Conservation (phyloP, 2,329 filamentous ascomycete species). For the Capronia epimyces region DNA sequence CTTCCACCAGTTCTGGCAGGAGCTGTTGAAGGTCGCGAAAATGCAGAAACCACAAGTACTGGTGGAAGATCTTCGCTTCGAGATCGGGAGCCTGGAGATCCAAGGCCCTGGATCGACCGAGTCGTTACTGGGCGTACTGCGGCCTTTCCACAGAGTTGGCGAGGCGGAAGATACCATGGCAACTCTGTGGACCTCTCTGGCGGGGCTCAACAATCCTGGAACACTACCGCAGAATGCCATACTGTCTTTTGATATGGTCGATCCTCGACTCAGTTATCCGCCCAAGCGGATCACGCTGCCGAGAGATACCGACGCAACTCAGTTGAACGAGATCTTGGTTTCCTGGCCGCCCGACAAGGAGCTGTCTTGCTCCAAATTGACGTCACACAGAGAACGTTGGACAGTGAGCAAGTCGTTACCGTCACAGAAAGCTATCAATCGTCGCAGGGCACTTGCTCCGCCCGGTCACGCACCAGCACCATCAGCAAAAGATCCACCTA, state of each 20-base stretch:
- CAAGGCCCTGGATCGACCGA: slow-evolving; percentile 73
- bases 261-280: slow-evolving; percentile 76
- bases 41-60: slow-evolving; percentile 56
- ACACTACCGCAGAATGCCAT: slow-evolving; percentile 64
- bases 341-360: slow-evolving; percentile 61
- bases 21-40: slow-evolving; percentile 55
- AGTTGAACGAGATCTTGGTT: slow-evolving; percentile 57
- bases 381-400: slow-evolving; percentile 62
- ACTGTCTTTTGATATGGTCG: slow-evolving; percentile 66
- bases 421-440: slow-evolving; percentile 73
- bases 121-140: slow-evolving; percentile 64
- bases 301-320: slow-evolving; percentile 30
- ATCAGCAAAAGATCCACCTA: slow-evolving; percentile 61
- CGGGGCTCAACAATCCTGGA: slow-evolving; percentile 59
- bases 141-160: slow-evolving; percentile 42
- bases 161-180: slow-evolving; percentile 27
- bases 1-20: slow-evolving; percentile 59
- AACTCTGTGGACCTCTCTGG: slow-evolving; percentile 38
- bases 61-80: slow-evolving; percentile 63
- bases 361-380: slow-evolving; percentile 52
- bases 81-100: slow-evolving; percentile 66
- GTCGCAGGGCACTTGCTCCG: slow-evolving; percentile 59
- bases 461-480: slow-evolving; percentile 60
- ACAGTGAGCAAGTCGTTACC: slow-evolving; percentile 62
- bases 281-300: slow-evolving; percentile 50